These are phyloP conservation scores for Trichodelitschia bisporula DNA, from an alignment of 495 filamentous ascomycete genomes.

Conservation along the genomic window DNA sequence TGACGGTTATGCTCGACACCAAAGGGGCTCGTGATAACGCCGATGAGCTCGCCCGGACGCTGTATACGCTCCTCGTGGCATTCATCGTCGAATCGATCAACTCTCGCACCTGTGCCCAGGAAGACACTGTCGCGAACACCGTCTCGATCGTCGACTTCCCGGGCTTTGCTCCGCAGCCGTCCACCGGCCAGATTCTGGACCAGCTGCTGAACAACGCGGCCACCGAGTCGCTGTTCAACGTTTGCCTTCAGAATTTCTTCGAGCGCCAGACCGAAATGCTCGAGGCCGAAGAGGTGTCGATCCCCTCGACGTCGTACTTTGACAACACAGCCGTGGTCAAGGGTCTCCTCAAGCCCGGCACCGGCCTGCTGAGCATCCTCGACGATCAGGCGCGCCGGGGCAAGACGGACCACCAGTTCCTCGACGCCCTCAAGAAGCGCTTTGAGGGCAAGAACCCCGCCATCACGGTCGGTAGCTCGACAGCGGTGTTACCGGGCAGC, in stretches of 20 bases:
- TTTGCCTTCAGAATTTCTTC: conserved; percentile 87
- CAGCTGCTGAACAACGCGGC: conserved; percentile 90
- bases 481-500: conserved; percentile 44
- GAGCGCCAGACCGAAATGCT: conserved; percentile 75
- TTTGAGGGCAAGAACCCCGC: conserved; percentile 88
- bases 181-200: conserved; percentile 68
- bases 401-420: conserved; percentile 63
- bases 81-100: conserved; percentile 86
- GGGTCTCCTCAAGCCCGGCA: conserved; percentile 71
- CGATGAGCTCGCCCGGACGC: conserved; percentile 74
- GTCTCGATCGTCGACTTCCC: conserved; percentile 92
- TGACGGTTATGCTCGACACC: conserved; percentile 92
- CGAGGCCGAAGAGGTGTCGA: conserved; percentile 73
- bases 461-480: conserved; percentile 46
- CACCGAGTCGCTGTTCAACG: conserved; percentile 72
- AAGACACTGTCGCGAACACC: conserved; percentile 77
- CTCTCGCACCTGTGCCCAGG: conserved; percentile 63
- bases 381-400: conserved; percentile 86
- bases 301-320: conserved; percentile 83
- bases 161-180: conserved; percentile 60
- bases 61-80: conserved; percentile 89
- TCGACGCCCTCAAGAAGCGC: conserved; percentile 72
- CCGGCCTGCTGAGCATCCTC: conserved; percentile 77
- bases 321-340: conserved; percentile 89
- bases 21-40: conserved; percentile 73